A percentile compares a stretch with the other conserved stretches of the same genome.
These are phyloP conservation scores for Hydnum rufescens DNA, from an alignment of 768 basidiomycete species.

Conservation along the genomic window DNA sequence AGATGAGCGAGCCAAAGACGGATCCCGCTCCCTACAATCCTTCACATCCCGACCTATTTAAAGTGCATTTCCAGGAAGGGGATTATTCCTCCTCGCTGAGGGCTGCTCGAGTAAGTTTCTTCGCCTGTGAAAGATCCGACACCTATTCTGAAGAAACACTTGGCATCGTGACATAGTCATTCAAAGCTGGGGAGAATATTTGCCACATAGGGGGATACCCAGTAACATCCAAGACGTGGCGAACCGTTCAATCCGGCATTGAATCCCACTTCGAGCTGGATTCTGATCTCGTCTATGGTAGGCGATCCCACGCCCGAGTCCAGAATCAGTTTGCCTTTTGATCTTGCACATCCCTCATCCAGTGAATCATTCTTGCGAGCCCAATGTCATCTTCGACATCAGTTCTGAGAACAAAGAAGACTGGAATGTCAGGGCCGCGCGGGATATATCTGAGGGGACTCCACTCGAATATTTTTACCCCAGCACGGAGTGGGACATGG, in stretches of 20 bases:
- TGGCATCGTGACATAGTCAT: no score
- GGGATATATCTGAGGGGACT: conserved; percentile 21
- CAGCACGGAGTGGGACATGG: conserved; percentile 52
- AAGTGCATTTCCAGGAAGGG: conserved; percentile 21
- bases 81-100: conserved; percentile 22
- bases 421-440: conserved; percentile 32
- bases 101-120: conserved; percentile 10
- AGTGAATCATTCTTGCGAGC: conserved; percentile 48
- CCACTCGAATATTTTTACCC: conserved; percentile 44
- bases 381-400: conserved; percentile 36
- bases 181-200: conserved; percentile 23
- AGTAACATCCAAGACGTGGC: conserved; percentile 25
- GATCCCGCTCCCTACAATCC: background rate
- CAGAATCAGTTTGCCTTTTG: background rate
- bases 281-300: conserved; percentile 40
- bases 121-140: no score
- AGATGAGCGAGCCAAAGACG: no score
- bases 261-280: conserved; percentile 36
- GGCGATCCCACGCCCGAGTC: conserved; percentile 11
- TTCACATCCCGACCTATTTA: conserved; percentile 19
- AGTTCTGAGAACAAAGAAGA: conserved; percentile 22
- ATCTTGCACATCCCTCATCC: background rate
- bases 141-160: no score
- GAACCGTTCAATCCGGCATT: conserved; percentile 32
- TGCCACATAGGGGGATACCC: conserved; percentile 18